Evolutionary conservation across 495 filamentous ascomycete species (phyloP).

Genomic region (Lineolata rhizophorae): DNA sequence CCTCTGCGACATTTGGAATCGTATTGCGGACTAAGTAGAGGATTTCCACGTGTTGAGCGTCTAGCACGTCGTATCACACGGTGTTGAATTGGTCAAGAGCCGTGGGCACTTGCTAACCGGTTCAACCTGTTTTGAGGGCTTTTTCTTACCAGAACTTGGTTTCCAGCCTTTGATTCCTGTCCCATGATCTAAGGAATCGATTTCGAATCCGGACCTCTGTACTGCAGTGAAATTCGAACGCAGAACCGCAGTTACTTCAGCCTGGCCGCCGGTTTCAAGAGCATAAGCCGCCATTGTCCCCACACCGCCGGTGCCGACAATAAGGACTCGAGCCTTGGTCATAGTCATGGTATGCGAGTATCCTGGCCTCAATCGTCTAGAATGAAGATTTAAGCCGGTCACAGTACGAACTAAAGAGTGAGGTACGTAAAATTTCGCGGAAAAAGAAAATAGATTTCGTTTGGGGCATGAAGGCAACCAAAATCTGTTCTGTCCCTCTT

Average conservation of each 20-base stretch:
- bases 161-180: constrained; percentile 10
- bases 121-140: background rate
- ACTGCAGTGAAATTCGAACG: constrained; percentile 17
- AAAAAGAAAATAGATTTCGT: too few species aligned
- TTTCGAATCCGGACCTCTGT: constrained; percentile 11
- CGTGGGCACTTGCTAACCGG: background rate
- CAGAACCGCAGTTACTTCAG: constrained; percentile 12
- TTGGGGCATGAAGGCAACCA: too few species aligned
- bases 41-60: too few species aligned
- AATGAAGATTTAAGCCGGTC: too few species aligned
- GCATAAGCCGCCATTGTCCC: constrained; percentile 15
- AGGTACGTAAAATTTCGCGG: too few species aligned
- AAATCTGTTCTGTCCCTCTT: too few species aligned
- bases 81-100: too few species aligned
- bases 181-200: constrained; percentile 18
- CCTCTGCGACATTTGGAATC: constrained; percentile 19
- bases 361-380: too few species aligned
- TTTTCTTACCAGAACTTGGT: constrained; percentile 7
- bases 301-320: constrained; percentile 14
- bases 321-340: too few species aligned
- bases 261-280: constrained; percentile 13
- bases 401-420: too few species aligned
- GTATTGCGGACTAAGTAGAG: constrained; percentile 17
- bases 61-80: too few species aligned
- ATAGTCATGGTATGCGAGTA: too few species aligned